Evolutionary conservation across 352 stramenopile species (phyloP), one percentile per base, ranked within the genome.

Genomic region (Phytophthora quininea): DNA sequence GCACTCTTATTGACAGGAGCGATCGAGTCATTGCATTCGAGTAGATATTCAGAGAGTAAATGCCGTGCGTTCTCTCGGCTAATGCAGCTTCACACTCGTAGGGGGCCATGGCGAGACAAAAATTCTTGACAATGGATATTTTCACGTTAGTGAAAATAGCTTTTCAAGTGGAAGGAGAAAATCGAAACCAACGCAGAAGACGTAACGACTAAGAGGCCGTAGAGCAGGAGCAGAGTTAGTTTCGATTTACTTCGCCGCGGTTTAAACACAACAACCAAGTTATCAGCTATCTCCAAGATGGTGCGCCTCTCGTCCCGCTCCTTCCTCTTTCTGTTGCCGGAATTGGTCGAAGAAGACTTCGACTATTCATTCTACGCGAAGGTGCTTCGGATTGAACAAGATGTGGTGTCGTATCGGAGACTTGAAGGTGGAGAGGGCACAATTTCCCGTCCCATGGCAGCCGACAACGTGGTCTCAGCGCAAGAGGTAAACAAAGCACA

Each of bases 361-460:
- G 37, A 46, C 11, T n/a, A 37, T 3, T 27, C 54, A 35, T 60
- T 60, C 40, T 60, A 52, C 54, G 54, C 54, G 27, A 52, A 14
- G 27, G 46, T 52, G 31, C 19, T 52, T 52, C 46, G 27, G 9
- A 24, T 33, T 8, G 46, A 33, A 8, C 2, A 52, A 1, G 46
- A 52, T 33, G 46, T 35, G 15, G 46, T 52, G 46, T 19, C 46
- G 7, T 52, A 35, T 52, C 46, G 46, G 8, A 52, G 46, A 8
- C 46, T 52, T 52, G 46, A 52, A 52, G 46, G 46, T 15, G 4
- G 27, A 2, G 46, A 52, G 33, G 46, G 46, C 35, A 40, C 35
- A 6, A 40, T 40, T 40, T 27, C 42, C 42, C 14, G 4, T 24
- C 12, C n/a, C 2, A 1, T 48, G 42, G 42, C 42, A 48, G 8